A percentile compares a stretch with the other conserved stretches of the same genome.
These are phyloP conservation scores for Diplodia seriata DNA, from an alignment of 2,329 filamentous ascomycete genomes.

Conservation along the genomic window DNA sequence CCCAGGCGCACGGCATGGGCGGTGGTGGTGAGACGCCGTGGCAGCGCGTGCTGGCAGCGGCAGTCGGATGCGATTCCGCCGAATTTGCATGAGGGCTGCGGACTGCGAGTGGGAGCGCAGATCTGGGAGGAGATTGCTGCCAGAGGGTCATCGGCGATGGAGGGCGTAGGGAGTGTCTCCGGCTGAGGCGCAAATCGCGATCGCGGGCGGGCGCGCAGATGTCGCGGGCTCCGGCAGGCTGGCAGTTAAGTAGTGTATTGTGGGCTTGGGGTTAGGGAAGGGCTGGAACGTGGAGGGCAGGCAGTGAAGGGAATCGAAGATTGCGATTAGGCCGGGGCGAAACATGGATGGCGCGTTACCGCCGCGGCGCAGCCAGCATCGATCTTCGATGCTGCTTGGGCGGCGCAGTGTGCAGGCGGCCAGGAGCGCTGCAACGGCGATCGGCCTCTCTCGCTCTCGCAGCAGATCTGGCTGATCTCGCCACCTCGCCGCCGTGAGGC, in stretches of 20 bases:
- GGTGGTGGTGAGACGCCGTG: too few species aligned
- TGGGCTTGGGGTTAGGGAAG: constrained; percentile 17
- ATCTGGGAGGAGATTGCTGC: background rate
- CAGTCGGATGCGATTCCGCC: background rate
- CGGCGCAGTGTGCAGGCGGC: too few species aligned
- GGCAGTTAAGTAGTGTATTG: constrained; percentile 15
- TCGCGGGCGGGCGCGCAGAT: background rate
- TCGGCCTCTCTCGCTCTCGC: background rate
- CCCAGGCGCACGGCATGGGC: too few species aligned
- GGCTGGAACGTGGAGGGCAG: constrained; percentile 6
- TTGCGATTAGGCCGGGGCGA: constrained; percentile 24
- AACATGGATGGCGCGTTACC: constrained; percentile 10
- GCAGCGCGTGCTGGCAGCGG: background rate
- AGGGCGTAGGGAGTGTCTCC: background rate
- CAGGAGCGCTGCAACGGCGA: constrained; percentile 6
- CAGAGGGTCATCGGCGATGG: constrained; percentile 16
- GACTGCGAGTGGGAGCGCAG: background rate
- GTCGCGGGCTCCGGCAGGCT: constrained; percentile 1
- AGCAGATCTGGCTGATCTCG: constrained; percentile 26
- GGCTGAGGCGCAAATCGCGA: background rate
- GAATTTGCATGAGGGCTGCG: background rate
- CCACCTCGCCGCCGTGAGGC: background rate
- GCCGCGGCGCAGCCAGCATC: background rate
- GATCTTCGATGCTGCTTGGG: constrained; percentile 14
- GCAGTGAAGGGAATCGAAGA: constrained; percentile 23